phyloP scores from a whole-genome alignment of 2,329 filamentous ascomycete genomes.

The Aspergillus tubingensis region DNA sequence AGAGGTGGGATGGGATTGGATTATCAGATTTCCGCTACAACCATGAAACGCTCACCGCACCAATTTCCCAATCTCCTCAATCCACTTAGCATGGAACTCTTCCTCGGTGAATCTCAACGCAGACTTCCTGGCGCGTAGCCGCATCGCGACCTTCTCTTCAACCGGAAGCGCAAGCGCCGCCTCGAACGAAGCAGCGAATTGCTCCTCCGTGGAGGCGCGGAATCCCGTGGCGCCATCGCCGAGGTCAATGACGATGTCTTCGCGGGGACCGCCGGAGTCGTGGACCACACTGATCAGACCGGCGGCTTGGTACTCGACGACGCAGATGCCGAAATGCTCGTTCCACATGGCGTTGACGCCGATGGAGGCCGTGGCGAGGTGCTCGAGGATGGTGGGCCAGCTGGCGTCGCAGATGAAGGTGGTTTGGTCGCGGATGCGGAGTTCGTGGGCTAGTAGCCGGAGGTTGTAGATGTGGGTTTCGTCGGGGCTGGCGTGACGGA shows the following conservation, averaged over 20 bases:
- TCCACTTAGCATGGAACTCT: slow-evolving; percentile 79
- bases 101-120: slow-evolving; percentile 85
- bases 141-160: slow-evolving; percentile 70
- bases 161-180: slow-evolving; percentile 67
- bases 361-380: slow-evolving; percentile 73
- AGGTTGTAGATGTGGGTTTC: slow-evolving; percentile 76
- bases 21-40: slow-evolving; percentile 5
- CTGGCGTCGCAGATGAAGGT: slow-evolving; percentile 87
- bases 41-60: slow-evolving; percentile 52
- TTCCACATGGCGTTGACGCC: slow-evolving; percentile 99
- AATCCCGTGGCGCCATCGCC: slow-evolving; percentile 82
- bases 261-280: slow-evolving; percentile 85
- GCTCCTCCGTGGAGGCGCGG: slow-evolving; percentile 73
- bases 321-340: slow-evolving; percentile 97
- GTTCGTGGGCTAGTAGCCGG: slow-evolving; percentile 79
- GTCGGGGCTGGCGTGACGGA: slow-evolving; percentile 66
- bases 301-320: slow-evolving; percentile 96
- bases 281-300: slow-evolving; percentile 92
- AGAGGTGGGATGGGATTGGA: background rate
- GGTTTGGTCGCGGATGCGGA: slow-evolving; percentile 79
- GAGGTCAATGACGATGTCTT: slow-evolving; percentile 84
- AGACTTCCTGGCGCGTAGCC: slow-evolving; percentile 72
- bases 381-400: slow-evolving; percentile 82
- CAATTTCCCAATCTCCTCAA: slow-evolving; percentile 71
- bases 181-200: slow-evolving; percentile 80